A percentile compares a stretch with the other conserved stretches of the same genome.
Evolutionary conservation across 2,329 filamentous ascomycete genomes (phyloP).

Genomic region (Claviceps arundinis): DNA sequence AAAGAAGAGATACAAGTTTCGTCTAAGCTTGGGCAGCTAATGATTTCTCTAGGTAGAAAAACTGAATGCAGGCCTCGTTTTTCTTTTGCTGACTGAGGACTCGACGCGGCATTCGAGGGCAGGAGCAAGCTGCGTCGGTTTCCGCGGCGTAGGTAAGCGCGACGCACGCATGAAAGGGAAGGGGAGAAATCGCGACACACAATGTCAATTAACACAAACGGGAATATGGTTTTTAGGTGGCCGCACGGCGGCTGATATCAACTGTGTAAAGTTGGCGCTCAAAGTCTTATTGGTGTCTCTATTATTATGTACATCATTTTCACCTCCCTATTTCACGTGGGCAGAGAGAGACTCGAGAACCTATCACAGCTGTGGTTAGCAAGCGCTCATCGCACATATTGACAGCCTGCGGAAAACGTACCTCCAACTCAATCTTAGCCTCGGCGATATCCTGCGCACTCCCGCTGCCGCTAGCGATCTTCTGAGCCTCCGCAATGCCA

Average conservation of each 20-base stretch:
- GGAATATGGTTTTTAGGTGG: slow-evolving; percentile 1
- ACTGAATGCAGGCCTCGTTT: not conserved
- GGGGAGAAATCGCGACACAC: not conserved
- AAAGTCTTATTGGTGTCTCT: slow-evolving; percentile 19
- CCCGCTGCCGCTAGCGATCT: slow-evolving; percentile 78
- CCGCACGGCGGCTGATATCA: slow-evolving; percentile 20
- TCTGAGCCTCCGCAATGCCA: slow-evolving; percentile 90
- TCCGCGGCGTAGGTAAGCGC: not conserved
- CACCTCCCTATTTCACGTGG: slow-evolving; percentile 57
- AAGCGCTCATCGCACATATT: not conserved
- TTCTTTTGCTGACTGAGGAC: not conserved
- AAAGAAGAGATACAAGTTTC: not conserved
- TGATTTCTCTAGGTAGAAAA: not conserved
- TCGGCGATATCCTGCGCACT: slow-evolving; percentile 97
- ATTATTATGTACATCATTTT: slow-evolving; percentile 29
- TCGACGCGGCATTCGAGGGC: not conserved
- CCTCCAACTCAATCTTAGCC: slow-evolving; percentile 98
- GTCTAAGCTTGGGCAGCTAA: not conserved
- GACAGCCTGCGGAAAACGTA: slow-evolving; percentile 22
- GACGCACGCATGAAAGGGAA: not conserved
- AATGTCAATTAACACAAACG: not conserved
- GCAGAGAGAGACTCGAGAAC: slow-evolving; percentile 75
- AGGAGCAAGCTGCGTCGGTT: not conserved
- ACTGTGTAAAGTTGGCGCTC: slow-evolving; percentile 24
- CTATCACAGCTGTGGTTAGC: slow-evolving; percentile 25